phyloP scores from a whole-genome alignment of 768 basidiomycete species.

The Coprinopsis sp. region DNA sequence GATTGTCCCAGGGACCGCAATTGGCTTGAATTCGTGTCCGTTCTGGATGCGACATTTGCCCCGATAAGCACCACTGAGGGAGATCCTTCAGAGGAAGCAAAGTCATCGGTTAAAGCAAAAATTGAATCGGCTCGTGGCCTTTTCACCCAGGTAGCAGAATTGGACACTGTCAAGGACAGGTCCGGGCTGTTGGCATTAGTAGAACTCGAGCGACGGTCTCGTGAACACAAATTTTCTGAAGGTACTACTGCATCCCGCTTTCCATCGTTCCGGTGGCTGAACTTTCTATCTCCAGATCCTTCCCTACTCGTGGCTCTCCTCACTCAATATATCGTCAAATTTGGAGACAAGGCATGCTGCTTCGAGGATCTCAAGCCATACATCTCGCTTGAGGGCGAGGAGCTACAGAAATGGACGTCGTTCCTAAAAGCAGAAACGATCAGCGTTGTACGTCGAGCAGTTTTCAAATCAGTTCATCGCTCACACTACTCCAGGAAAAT shows the following conservation, averaged over 20 bases:
- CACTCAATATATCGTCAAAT: constrained; percentile 61
- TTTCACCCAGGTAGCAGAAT: constrained; percentile 51
- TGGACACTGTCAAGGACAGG: constrained; percentile 70
- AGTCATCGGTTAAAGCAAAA: constrained; percentile 32
- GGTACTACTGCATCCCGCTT: constrained; percentile 25
- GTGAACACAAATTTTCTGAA: constrained; percentile 42
- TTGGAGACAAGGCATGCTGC: constrained; percentile 82
- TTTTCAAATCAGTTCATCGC: constrained; percentile 3
- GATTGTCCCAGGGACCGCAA: constrained; percentile 60
- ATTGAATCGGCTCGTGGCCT: constrained; percentile 44
- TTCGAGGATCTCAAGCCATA: constrained; percentile 82
- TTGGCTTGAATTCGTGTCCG: constrained; percentile 78
- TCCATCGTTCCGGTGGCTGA: not conserved
- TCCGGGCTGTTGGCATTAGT: constrained; percentile 69
- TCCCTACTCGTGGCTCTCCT: constrained; percentile 44
- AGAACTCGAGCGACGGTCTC: constrained; percentile 66
- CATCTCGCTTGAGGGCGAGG: constrained; percentile 43
- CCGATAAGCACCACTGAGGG: constrained; percentile 17
- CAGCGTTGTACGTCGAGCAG: constrained; percentile 39
- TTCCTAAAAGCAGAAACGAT: constrained; percentile 46
- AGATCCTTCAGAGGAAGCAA: constrained; percentile 28
- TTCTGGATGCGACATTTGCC: constrained; percentile 63
- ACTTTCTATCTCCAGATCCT: constrained; percentile 33
- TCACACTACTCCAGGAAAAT: constrained; percentile 36
- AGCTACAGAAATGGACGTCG: constrained; percentile 45